These are phyloP conservation scores for Irpex sp. DNA, from an alignment of 1,284 basidiomycete species.

Conservation along the genomic window DNA sequence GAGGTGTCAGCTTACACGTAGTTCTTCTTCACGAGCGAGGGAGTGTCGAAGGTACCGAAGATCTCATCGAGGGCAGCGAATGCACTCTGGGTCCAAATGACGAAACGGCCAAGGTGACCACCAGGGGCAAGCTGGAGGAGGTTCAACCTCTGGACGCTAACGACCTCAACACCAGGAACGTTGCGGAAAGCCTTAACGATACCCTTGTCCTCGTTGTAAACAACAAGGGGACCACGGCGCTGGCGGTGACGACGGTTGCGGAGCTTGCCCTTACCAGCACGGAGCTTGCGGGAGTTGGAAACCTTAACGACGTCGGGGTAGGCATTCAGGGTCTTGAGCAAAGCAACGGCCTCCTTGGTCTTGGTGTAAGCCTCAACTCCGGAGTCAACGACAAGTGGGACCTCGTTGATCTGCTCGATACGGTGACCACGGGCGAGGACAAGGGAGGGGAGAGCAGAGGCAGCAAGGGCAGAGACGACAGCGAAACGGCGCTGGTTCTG, in stretches of 20 bases:
- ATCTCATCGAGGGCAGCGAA: slow-evolving; percentile 93
- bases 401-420: slow-evolving; percentile 96
- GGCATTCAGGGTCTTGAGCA: slow-evolving; percentile 90
- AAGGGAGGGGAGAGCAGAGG: slow-evolving; percentile 96
- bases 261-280: slow-evolving; percentile 97
- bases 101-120: slow-evolving; percentile 98
- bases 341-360: slow-evolving; percentile 96
- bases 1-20: slow-evolving; percentile 59
- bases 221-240: slow-evolving; percentile 95
- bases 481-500: slow-evolving; percentile 99
- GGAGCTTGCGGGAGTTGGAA: slow-evolving; percentile 95
- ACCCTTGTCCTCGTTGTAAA: slow-evolving; percentile 98
- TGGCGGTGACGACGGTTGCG: slow-evolving; percentile 97
- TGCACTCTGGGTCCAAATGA: slow-evolving; percentile 98
- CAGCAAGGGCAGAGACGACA: slow-evolving; percentile 95
- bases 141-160: slow-evolving; percentile 94
- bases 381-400: slow-evolving; percentile 88
- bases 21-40: slow-evolving; percentile 88
- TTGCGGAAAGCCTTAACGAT: slow-evolving; percentile 99
- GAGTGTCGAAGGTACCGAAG: slow-evolving; percentile 90
- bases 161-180: slow-evolving; percentile 97
- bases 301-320: slow-evolving; percentile 96
- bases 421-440: slow-evolving; percentile 99
- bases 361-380: slow-evolving; percentile 87
- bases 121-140: slow-evolving; percentile 99